Evolutionary conservation across 78 protist species (phyloP).

Genomic region (Emiliania huxleyi): DNA sequence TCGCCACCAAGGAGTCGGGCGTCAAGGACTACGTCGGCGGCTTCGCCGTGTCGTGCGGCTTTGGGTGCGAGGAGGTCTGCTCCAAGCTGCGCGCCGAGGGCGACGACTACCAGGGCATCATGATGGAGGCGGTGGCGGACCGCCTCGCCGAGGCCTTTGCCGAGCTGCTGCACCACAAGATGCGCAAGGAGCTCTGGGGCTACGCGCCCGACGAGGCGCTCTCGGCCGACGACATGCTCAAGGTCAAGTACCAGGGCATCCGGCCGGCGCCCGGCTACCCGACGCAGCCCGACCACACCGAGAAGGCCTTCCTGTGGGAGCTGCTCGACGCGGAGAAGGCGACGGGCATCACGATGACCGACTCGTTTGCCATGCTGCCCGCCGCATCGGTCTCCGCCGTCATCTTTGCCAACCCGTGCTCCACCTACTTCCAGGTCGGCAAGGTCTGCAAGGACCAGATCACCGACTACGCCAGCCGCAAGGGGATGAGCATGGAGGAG

Average conservation of each 20-base stretch:
- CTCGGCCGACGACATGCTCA: conserved; percentile 72
- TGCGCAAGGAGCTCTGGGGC: conserved; percentile 91
- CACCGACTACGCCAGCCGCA: conserved; percentile 89
- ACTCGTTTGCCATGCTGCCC: conserved; percentile 93
- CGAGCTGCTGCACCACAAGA: conserved; percentile 87
- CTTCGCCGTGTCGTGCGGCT: conserved; percentile 85
- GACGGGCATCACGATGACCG: conserved; percentile 79
- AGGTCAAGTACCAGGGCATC: conserved; percentile 89
- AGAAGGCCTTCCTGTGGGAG: conserved; percentile 87
- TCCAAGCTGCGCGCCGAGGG: conserved; percentile 60
- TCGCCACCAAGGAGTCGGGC: conserved; percentile 86
- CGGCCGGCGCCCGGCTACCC: conserved; percentile 99
- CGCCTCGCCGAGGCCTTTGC: conserved; percentile 90
- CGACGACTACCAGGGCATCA: conserved; percentile 88
- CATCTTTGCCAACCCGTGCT: conserved; percentile 80
- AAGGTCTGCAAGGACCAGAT: conserved; percentile 91
- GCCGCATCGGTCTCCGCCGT: conserved; percentile 95
- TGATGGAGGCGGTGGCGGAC: conserved; percentile 93
- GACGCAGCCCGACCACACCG: conserved; percentile 98
- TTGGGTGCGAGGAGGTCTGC: conserved; percentile 83
- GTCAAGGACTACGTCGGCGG: conserved; percentile 84
- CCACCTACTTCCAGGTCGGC: conserved; percentile 94
- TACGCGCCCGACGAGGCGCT: conserved; percentile 76
- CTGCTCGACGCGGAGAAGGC: conserved; percentile 49
- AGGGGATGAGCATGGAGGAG: conserved; percentile 59